Percentiles rank a stretch among this genome's conserved stretches.
Conservation (phyloP, 768 basidiomycete species). For the Lactarius akahatsu region DNA sequence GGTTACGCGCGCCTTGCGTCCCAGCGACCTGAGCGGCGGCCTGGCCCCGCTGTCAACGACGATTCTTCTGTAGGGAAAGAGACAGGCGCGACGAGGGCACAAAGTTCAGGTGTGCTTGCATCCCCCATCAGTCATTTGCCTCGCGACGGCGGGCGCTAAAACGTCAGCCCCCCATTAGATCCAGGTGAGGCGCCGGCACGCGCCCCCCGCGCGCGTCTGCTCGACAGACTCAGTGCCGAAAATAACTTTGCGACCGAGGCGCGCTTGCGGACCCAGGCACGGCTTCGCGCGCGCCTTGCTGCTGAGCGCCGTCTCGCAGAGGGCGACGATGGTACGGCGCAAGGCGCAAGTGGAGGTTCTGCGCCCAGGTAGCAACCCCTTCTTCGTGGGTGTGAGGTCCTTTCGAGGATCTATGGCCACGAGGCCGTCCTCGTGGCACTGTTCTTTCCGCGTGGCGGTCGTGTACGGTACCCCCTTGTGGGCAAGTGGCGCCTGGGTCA, state of each 20-base stretch:
- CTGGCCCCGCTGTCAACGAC: constrained; percentile 13
- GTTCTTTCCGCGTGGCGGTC: not conserved
- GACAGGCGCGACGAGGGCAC: not conserved
- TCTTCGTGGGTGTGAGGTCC: not conserved
- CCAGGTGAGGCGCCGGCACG: constrained; percentile 13
- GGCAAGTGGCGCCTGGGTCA: constrained; percentile 1
- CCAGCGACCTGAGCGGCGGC: constrained; percentile 1
- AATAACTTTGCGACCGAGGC: constrained; percentile 36
- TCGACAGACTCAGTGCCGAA: constrained; percentile 47
- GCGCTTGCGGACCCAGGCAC: constrained; percentile 28
- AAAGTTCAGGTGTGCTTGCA: not conserved
- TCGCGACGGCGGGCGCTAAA: constrained; percentile 18
- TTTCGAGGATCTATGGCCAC: not conserved
- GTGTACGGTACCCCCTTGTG: not conserved
- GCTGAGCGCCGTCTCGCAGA: constrained; percentile 15
- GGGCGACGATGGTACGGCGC: not conserved
- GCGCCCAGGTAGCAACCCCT: not conserved
- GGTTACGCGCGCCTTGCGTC: not conserved
- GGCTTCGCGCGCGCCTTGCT: constrained; percentile 19
- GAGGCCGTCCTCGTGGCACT: constrained; percentile 1
- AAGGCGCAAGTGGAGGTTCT: not conserved
- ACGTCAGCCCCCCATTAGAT: not conserved
- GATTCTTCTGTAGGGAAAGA: constrained; percentile 14
- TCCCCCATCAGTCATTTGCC: constrained; percentile 27
- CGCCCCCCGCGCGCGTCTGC: constrained; percentile 40